A percentile compares a stretch with the other conserved stretches of the same genome.
phyloP scores from a whole-genome alignment of 108 stramenopile species.

The Nitzschia sp. region DNA sequence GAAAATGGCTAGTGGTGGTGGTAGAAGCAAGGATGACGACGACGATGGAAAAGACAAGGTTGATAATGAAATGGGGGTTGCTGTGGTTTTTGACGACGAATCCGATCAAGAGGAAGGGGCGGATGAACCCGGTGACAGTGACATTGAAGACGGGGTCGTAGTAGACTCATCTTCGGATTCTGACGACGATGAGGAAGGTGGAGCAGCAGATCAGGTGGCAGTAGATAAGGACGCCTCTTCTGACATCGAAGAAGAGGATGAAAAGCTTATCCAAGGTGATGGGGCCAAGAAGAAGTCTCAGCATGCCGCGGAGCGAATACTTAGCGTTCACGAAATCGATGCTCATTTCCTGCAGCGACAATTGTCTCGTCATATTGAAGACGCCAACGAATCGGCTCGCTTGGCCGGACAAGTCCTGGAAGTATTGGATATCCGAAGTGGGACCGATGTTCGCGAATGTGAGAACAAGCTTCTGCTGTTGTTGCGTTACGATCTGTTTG shows the following conservation, averaged over 20 bases:
- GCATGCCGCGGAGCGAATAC: constrained; percentile 53
- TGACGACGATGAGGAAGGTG: constrained; percentile 80
- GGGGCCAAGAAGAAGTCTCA: constrained; percentile 51
- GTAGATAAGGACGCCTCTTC: background rate
- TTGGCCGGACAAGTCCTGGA: constrained; percentile 85
- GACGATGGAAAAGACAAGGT: constrained; percentile 52
- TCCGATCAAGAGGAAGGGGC: constrained; percentile 85
- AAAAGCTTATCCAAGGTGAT: constrained; percentile 50
- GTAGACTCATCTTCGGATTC: constrained; percentile 71
- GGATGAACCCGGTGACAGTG: constrained; percentile 67
- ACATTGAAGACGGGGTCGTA: constrained; percentile 84
- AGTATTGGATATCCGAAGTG: constrained; percentile 62
- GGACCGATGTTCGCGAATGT: constrained; percentile 82
- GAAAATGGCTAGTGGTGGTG: constrained; percentile 20
- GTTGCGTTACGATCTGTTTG: constrained; percentile 95
- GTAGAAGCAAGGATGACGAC: constrained; percentile 22
- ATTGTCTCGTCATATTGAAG: constrained; percentile 82
- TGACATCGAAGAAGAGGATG: constrained; percentile 58
- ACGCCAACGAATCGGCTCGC: constrained; percentile 85
- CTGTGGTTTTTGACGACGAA: constrained; percentile 95
- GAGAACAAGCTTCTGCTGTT: constrained; percentile 95
- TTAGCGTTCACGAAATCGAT: constrained; percentile 95
- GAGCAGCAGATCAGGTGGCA: too few relatives aligned
- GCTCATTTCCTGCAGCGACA: constrained; percentile 94
- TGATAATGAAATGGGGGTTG: constrained; percentile 97